These are phyloP conservation scores for Candida ficus DNA, from an alignment of 805 yeast species.

Conservation along the genomic window DNA sequence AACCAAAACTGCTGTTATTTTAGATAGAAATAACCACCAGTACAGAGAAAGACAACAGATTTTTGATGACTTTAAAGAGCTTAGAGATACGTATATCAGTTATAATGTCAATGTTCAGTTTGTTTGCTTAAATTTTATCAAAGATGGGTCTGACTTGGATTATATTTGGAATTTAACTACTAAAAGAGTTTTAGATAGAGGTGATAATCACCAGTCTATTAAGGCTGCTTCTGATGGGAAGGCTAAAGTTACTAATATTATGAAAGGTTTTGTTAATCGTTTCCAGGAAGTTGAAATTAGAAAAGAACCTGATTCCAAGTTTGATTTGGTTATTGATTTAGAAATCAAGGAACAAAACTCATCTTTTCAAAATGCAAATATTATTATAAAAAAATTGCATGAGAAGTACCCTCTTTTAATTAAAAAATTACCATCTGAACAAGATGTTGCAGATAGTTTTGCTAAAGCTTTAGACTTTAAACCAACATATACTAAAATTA, in stretches of 20 bases:
- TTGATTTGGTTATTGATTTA: slow-evolving; percentile 63
- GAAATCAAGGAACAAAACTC: slow-evolving; percentile 38
- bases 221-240: slow-evolving; percentile 44
- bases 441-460: slow-evolving; percentile 48
- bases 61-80: slow-evolving; percentile 43
- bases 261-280: slow-evolving; percentile 68
- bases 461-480: slow-evolving; percentile 26
- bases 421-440: slow-evolving; percentile 49
- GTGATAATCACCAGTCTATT: slow-evolving; percentile 86
- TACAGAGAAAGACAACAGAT: slow-evolving; percentile 63
- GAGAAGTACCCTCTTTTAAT: slow-evolving; percentile 40
- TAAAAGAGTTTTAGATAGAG: slow-evolving; percentile 59
- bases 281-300: slow-evolving; percentile 53
- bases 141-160: slow-evolving; percentile 29
- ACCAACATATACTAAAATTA: slow-evolving; percentile 19
- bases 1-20: slow-evolving; percentile 46
- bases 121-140: slow-evolving; percentile 66
- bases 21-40: slow-evolving; percentile 83
- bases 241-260: slow-evolving; percentile 49
- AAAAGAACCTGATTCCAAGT: slow-evolving; percentile 54
- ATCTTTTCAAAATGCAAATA: slow-evolving; percentile 43
- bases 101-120: slow-evolving; percentile 44
- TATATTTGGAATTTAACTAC: slow-evolving; percentile 48
- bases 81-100: slow-evolving; percentile 40
- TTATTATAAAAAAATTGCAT: slow-evolving; percentile 35